These are phyloP conservation scores for Cicer cuneatum DNA, from an alignment of 306 rosid species.

Conservation along the genomic window DNA sequence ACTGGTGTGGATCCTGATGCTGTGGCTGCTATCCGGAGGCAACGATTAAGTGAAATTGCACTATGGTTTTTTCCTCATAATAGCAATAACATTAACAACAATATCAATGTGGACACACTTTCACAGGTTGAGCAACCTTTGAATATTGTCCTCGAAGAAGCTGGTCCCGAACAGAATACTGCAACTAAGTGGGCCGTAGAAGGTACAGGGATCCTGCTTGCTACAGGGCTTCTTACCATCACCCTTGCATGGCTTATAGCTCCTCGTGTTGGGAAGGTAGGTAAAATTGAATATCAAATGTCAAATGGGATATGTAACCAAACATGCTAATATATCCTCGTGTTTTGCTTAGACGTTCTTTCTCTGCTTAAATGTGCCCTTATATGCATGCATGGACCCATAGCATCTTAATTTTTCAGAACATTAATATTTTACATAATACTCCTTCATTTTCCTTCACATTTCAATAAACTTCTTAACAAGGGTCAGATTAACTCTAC, in stretches of 20 bases:
- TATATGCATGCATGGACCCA: not conserved
- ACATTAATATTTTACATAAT: constrained; percentile 13
- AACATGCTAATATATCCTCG: not conserved
- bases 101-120: constrained; percentile 55
- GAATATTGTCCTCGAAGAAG: constrained; percentile 60
- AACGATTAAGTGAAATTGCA: constrained; percentile 87
- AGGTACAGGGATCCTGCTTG: constrained; percentile 91
- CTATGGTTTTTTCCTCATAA: constrained; percentile 84
- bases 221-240: constrained; percentile 93
- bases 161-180: constrained; percentile 64
- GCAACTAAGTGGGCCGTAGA: constrained; percentile 94
- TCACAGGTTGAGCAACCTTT: constrained; percentile 74
- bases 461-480: not conserved
- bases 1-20: constrained; percentile 89
- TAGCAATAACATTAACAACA: constrained; percentile 45
- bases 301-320: not conserved
- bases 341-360: constrained; percentile 4
- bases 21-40: constrained; percentile 93
- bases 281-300: constrained; percentile 38
- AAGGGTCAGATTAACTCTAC: constrained; percentile 24
- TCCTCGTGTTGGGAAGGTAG: constrained; percentile 96
- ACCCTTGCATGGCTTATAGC: constrained; percentile 95
- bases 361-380: not conserved
- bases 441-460: constrained; percentile 11
- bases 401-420: not conserved